phyloP scores from a whole-genome alignment of 371 early-diverging fungal genomes.

The Mucor circinelloides region DNA sequence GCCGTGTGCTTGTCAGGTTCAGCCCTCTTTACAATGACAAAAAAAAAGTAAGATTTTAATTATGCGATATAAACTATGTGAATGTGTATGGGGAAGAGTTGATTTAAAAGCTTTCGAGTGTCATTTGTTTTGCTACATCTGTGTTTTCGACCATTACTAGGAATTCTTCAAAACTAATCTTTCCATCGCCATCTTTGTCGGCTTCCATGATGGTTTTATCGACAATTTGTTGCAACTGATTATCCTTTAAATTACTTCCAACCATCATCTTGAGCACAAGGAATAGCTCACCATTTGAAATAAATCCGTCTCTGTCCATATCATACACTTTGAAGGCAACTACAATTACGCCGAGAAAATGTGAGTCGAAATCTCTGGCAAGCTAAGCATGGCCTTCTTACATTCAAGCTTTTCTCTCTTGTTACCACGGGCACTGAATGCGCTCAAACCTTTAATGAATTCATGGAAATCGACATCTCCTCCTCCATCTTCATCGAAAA shows the following conservation, averaged over 20 bases:
- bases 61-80: background rate
- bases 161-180: slow-evolving; percentile 96
- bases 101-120: slow-evolving; percentile 73
- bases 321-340: slow-evolving; percentile 99
- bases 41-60: background rate
- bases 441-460: slow-evolving; percentile 92
- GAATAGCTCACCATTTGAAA: slow-evolving; percentile 97
- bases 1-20: background rate
- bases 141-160: slow-evolving; percentile 89
- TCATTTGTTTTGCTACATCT: slow-evolving; percentile 94
- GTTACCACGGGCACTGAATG: slow-evolving; percentile 92
- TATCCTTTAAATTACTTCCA: slow-evolving; percentile 91
- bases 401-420: slow-evolving; percentile 92
- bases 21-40: background rate
- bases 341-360: slow-evolving; percentile 24
- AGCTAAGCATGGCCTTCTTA: slow-evolving; percentile 29
- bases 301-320: slow-evolving; percentile 97
- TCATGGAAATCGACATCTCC: slow-evolving; percentile 98
- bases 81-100: background rate
- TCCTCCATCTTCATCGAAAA: slow-evolving; percentile 96
- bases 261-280: slow-evolving; percentile 98
- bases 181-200: slow-evolving; percentile 93
- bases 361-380: background rate
- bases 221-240: slow-evolving; percentile 98
- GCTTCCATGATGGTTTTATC: slow-evolving; percentile 99